These are phyloP conservation scores for Calvatia gigantea DNA, from an alignment of 768 basidiomycete species.

Conservation along the genomic window DNA sequence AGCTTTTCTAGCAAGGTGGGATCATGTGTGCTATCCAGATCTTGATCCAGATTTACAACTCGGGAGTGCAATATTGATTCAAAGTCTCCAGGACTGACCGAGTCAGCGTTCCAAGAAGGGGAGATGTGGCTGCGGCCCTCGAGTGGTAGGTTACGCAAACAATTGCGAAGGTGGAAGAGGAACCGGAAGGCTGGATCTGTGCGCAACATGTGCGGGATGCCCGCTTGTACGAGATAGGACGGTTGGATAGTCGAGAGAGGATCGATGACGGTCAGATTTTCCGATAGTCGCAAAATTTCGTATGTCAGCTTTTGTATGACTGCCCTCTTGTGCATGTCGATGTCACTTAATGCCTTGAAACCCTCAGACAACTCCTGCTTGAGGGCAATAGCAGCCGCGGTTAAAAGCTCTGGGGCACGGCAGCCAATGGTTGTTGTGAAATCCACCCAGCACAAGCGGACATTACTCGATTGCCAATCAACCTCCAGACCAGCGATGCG, in stretches of 20 bases:
- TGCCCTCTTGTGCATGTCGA: slow-evolving; percentile 24
- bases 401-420: slow-evolving; percentile 38
- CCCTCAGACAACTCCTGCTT: slow-evolving; percentile 22
- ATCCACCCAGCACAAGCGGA: slow-evolving; percentile 15
- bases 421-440: slow-evolving; percentile 31
- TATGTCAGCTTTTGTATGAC: slow-evolving; percentile 39
- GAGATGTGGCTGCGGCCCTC: slow-evolving; percentile 24
- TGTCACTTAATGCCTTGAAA: slow-evolving; percentile 21
- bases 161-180: slow-evolving; percentile 73
- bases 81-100: slow-evolving; percentile 27
- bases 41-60: slow-evolving; percentile 21
- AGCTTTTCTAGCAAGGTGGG: slow-evolving; percentile 18
- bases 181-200: slow-evolving; percentile 71
- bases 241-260: slow-evolving; percentile 82
- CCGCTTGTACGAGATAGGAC: slow-evolving; percentile 78
- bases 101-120: slow-evolving; percentile 3
- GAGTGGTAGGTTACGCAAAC: slow-evolving; percentile 41
- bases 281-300: slow-evolving; percentile 49
- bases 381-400: slow-evolving; percentile 30
- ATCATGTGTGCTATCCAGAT: slow-evolving; percentile 10
- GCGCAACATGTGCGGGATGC: slow-evolving; percentile 63
- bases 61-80: slow-evolving; percentile 34
- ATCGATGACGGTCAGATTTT: slow-evolving; percentile 53
- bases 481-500: slow-evolving; percentile 15
- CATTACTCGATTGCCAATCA: slow-evolving; percentile 10